Conservation (phyloP, 495 filamentous ascomycete genomes). For the Letharia columbiana region DNA sequence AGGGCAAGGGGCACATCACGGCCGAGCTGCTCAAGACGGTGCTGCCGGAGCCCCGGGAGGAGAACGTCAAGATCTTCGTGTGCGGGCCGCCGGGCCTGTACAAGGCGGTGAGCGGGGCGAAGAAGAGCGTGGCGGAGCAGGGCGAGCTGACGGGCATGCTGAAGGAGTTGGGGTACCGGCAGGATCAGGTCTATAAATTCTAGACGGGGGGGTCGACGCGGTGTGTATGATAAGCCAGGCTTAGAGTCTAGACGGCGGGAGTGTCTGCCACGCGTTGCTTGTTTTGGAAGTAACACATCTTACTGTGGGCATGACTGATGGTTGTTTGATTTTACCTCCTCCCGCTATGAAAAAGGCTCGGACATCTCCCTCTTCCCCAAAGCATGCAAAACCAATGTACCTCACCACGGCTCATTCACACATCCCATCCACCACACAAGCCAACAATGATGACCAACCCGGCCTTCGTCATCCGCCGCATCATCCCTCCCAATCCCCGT, state of each 20-base stretch:
- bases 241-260: constrained; percentile 9
- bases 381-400: not conserved
- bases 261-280: not conserved
- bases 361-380: not conserved
- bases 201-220: constrained; percentile 36
- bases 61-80: constrained; percentile 62
- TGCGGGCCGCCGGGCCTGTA: constrained; percentile 83
- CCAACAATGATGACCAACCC: too few species aligned
- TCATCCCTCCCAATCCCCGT: too few species aligned
- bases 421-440: too few species aligned
- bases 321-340: too few species aligned
- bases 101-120: constrained; percentile 80
- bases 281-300: not conserved
- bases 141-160: constrained; percentile 78
- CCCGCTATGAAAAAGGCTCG: too few species aligned
- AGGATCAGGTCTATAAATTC: constrained; percentile 98
- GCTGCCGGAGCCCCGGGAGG: constrained; percentile 32
- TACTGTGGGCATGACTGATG: not conserved
- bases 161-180: constrained; percentile 81
- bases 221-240: not conserved
- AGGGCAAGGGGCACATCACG: constrained; percentile 48
- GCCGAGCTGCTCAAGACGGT: constrained; percentile 47
- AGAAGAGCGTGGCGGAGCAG: constrained; percentile 85
- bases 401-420: too few species aligned
- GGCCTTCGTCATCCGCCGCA: too few species aligned